Conservation (phyloP, 176 grass and related monocot genomes). For the Saccharum spontaneum region DNA sequence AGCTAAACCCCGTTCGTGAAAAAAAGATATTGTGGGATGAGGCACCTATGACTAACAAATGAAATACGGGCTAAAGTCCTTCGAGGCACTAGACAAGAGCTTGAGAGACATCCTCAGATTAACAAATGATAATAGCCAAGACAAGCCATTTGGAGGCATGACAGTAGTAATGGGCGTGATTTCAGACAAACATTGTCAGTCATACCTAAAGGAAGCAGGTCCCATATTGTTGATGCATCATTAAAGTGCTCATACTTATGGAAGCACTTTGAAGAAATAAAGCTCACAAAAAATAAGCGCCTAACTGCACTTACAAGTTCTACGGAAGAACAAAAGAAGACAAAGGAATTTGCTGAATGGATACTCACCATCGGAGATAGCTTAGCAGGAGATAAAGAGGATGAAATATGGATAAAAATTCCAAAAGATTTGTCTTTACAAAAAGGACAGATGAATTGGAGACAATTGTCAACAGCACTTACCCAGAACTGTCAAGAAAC, state of each 20-base stretch:
- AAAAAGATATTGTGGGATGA: not conserved
- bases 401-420: not conserved
- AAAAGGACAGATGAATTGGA: not conserved
- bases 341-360: not conserved
- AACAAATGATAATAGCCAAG: not conserved
- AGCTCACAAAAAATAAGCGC: too few species aligned
- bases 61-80: too few species aligned
- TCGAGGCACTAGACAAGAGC: constrained; percentile 2
- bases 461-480: not conserved
- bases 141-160: constrained; percentile 9
- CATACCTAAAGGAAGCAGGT: not conserved
- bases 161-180: not conserved
- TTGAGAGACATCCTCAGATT: constrained; percentile 2
- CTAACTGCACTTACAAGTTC: too few species aligned
- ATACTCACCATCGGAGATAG: constrained; percentile 8
- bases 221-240: not conserved
- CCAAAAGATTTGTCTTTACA: not conserved
- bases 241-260: too few species aligned
- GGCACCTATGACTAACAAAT: constrained; percentile 6
- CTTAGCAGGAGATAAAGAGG: not conserved
- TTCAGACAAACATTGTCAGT: not conserved
- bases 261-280: too few species aligned
- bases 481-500: not conserved
- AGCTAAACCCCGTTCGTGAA: too few species aligned
- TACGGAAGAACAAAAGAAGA: too few species aligned